A percentile compares a stretch with the other conserved stretches of the same genome.
These are phyloP conservation scores for Alternaria rosae DNA, from an alignment of 2,329 filamentous ascomycete species.

Conservation along the genomic window DNA sequence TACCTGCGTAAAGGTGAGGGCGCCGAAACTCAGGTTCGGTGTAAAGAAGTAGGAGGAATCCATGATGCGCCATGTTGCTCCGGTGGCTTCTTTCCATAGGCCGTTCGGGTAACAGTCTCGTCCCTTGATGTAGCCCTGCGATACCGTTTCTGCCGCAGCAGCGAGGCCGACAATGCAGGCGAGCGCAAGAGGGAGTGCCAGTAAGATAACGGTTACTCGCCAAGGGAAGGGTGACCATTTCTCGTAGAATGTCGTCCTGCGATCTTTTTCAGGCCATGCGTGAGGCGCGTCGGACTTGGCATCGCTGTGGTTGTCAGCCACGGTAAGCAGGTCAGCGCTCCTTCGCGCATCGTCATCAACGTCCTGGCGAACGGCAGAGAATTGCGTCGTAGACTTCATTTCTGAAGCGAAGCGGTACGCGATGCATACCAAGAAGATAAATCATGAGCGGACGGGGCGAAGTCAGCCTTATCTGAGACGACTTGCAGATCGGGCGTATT, in stretches of 20 bases:
- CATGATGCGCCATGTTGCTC: conserved; percentile 46
- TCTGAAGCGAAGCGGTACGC: neutral
- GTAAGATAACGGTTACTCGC: conserved; percentile 26
- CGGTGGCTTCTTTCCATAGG: conserved; percentile 34
- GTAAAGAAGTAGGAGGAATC: conserved; percentile 46
- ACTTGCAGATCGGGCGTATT: neutral
- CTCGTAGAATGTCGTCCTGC: neutral
- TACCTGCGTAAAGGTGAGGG: conserved; percentile 45
- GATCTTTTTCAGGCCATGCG: neutral
- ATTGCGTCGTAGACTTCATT: neutral
- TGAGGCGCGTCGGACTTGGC: conserved; percentile 1
- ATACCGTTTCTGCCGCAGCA: conserved; percentile 37
- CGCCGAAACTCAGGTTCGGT: conserved; percentile 42
- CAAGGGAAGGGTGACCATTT: conserved; percentile 32
- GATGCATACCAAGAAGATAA: neutral
- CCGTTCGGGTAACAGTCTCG: conserved; percentile 45
- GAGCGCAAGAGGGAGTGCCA: conserved; percentile 31
- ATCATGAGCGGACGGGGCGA: neutral
- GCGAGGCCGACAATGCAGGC: conserved; percentile 37
- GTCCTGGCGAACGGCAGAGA: conserved; percentile 10
- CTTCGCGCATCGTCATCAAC: conserved; percentile 9
- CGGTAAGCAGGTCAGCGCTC: conserved; percentile 17
- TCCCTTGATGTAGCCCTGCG: conserved; percentile 34
- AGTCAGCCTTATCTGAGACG: neutral
- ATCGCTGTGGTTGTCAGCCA: neutral